Evolutionary conservation across 805 yeast genomes (phyloP).

Genomic region (Starmerella stellata): DNA sequence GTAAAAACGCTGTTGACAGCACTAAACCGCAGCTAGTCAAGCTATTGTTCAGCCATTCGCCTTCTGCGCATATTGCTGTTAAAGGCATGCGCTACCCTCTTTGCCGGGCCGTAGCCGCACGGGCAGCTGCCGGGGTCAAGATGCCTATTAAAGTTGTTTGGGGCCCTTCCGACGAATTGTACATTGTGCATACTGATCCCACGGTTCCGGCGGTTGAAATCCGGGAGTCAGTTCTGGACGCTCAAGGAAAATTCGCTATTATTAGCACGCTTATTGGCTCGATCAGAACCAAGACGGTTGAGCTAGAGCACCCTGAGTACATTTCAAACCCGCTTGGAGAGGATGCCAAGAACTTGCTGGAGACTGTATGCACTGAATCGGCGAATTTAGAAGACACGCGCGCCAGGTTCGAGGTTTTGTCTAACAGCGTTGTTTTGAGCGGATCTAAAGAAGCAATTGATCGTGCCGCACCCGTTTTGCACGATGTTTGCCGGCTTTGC

Average conservation of each 20-base stretch:
- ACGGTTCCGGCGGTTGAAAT: slow-evolving; percentile 50
- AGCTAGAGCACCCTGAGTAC: slow-evolving; percentile 37
- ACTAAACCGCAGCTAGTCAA: slow-evolving; percentile 63
- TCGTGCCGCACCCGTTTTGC: slow-evolving; percentile 35
- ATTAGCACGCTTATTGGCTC: slow-evolving; percentile 11
- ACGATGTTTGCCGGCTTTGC: slow-evolving; percentile 37
- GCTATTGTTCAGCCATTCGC: slow-evolving; percentile 53
- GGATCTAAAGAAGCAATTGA: slow-evolving; percentile 53
- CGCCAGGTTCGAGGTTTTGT: slow-evolving; percentile 16
- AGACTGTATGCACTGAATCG: slow-evolving; percentile 19
- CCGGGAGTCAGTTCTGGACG: slow-evolving; percentile 34
- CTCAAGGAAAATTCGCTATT: slow-evolving; percentile 28
- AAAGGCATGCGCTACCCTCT: slow-evolving; percentile 36
- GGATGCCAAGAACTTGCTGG: slow-evolving; percentile 15
- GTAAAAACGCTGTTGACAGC: slow-evolving; percentile 33
- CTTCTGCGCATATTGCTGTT: slow-evolving; percentile 39
- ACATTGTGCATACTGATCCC: slow-evolving; percentile 36
- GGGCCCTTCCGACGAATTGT: slow-evolving; percentile 31
- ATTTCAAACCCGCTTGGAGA: slow-evolving; percentile 35
- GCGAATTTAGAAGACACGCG: background rate
- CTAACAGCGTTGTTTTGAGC: slow-evolving; percentile 36
- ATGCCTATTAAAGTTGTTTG: slow-evolving; percentile 36
- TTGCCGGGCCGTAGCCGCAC: slow-evolving; percentile 16
- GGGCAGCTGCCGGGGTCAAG: slow-evolving; percentile 26
- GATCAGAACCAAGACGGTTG: slow-evolving; percentile 35